These are phyloP conservation scores for Thermothielavioides terrestris DNA, from an alignment of 495 filamentous ascomycete species.

Conservation along the genomic window DNA sequence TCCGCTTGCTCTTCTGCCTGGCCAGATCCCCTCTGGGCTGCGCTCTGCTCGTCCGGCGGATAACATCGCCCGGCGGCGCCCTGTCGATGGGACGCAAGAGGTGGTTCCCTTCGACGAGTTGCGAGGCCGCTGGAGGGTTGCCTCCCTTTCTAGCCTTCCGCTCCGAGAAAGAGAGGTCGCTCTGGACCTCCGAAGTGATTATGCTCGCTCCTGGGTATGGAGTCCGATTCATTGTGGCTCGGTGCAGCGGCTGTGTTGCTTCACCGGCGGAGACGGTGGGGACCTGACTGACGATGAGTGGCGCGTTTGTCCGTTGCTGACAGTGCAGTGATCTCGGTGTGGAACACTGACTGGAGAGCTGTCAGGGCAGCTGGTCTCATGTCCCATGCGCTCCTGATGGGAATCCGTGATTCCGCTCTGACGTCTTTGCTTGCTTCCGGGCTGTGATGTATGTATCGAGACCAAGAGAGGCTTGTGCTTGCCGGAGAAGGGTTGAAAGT, in stretches of 20 bases:
- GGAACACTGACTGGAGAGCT: no score
- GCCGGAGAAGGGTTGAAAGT: no score
- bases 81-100: conserved; percentile 32
- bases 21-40: conserved; percentile 28
- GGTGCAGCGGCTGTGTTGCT: no score
- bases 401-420: no score
- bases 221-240: neutral
- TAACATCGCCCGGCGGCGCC: conserved; percentile 29
- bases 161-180: conserved; percentile 29
- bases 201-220: neutral
- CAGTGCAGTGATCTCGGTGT: no score
- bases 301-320: no score
- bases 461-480: no score
- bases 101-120: conserved; percentile 31
- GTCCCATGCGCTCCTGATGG: no score
- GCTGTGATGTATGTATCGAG: no score
- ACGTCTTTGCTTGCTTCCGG: no score
- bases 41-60: conserved; percentile 13
- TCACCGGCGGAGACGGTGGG: no score
- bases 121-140: conserved; percentile 27
- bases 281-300: neutral
- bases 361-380: no score
- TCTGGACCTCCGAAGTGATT: neutral
- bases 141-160: conserved; percentile 25
- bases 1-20: conserved; percentile 34